Evolutionary conservation across 2,329 filamentous ascomycete species (phyloP).

Genomic region (Thelonectria rubi): DNA sequence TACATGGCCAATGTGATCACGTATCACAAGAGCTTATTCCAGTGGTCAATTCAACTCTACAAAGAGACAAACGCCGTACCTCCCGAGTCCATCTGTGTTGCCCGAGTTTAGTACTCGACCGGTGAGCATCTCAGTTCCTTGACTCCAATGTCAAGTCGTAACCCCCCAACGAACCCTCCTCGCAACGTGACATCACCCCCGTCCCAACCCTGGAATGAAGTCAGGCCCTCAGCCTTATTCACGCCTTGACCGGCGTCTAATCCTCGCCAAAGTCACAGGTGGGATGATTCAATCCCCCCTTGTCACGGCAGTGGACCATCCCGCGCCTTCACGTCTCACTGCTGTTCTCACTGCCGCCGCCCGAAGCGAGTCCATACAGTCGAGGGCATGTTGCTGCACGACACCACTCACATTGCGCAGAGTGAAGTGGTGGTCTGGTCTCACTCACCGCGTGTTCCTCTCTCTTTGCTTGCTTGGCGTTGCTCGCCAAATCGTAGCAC

Average conservation of each 20-base stretch:
- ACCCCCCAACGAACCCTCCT: conserved; percentile 17
- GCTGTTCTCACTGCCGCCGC: conserved; percentile 10
- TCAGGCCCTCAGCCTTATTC: conserved; percentile 12
- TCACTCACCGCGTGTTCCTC: conserved; percentile 5
- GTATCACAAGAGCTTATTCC: too few species aligned
- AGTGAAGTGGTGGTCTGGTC: conserved; percentile 9
- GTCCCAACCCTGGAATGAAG: neutral
- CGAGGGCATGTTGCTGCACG: neutral
- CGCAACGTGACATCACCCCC: conserved; percentile 22
- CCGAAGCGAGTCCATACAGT: conserved; percentile 8
- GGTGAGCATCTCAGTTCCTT: conserved; percentile 8
- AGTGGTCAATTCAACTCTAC: too few species aligned
- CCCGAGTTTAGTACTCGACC: too few species aligned
- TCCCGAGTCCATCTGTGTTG: too few species aligned
- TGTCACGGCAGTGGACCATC: conserved; percentile 18
- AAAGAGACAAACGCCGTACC: too few species aligned
- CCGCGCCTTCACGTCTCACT: conserved; percentile 12
- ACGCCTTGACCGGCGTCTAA: conserved; percentile 22
- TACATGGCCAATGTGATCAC: too few species aligned
- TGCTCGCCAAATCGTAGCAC: neutral
- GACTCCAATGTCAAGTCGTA: neutral
- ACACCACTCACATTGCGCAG: conserved; percentile 4
- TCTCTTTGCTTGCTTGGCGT: neutral
- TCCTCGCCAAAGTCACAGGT: neutral
- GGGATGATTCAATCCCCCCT: conserved; percentile 19